phyloP scores from a whole-genome alignment of 2,329 filamentous ascomycete genomes.

The Stemphylium lycopersici region DNA sequence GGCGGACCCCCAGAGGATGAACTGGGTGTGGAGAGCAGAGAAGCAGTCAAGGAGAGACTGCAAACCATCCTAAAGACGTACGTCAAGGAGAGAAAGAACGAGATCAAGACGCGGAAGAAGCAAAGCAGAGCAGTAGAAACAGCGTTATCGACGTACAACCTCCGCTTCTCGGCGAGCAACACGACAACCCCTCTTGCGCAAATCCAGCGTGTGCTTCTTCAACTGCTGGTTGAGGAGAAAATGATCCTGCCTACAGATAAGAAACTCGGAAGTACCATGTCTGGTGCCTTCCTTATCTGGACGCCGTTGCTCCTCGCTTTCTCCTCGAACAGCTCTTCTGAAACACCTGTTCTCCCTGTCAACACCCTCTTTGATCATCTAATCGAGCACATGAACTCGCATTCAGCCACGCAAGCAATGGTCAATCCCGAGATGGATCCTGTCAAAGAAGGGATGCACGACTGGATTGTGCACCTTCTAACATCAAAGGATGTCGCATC shows the following conservation, averaged over 20 bases:
- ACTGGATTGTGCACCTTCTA: constrained; percentile 59
- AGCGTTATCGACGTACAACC: constrained; percentile 23
- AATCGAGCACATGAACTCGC: constrained; percentile 41
- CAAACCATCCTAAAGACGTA: constrained; percentile 44
- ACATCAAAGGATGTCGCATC: constrained; percentile 47
- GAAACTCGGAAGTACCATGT: constrained; percentile 44
- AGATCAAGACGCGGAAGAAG: constrained; percentile 34
- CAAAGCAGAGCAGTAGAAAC: constrained; percentile 22
- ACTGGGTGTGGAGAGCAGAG: constrained; percentile 9
- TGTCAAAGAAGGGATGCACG: constrained; percentile 52
- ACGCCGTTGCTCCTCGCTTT: constrained; percentile 48
- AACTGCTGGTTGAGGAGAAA: constrained; percentile 43
- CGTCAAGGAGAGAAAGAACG: constrained; percentile 36
- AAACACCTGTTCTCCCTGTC: constrained; percentile 39
- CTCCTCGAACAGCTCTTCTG: constrained; percentile 15
- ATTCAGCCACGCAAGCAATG: neutral
- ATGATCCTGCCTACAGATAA: constrained; percentile 47
- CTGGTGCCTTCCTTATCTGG: constrained; percentile 56
- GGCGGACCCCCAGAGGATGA: neutral
- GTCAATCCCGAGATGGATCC: constrained; percentile 32
- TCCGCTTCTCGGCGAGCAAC: constrained; percentile 13
- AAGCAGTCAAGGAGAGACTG: constrained; percentile 27
- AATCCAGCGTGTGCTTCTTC: constrained; percentile 12
- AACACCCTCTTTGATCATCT: constrained; percentile 48
- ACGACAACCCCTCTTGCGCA: constrained; percentile 6